Evolutionary conservation across 306 rosid genomes (phyloP).

Genomic region (Betula pendula): DNA sequence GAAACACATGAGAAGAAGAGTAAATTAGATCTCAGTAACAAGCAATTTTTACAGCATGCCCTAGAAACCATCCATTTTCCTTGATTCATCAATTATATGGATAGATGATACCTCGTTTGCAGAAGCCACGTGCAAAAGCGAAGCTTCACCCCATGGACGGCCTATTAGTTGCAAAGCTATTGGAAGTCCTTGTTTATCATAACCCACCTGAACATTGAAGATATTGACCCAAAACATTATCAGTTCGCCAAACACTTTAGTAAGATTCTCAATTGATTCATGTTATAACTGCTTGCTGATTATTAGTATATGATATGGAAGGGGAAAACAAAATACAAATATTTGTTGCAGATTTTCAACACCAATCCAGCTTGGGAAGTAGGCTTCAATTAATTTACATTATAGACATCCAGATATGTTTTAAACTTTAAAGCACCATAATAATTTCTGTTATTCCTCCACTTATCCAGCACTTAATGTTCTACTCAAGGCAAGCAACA

Average conservation of each 20-base stretch:
- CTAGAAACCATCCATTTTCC: neutral
- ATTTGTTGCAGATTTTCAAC: too few relatives aligned
- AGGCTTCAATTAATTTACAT: too few relatives aligned
- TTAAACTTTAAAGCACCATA: too few relatives aligned
- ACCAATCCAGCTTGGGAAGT: too few relatives aligned
- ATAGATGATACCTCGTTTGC: slow-evolving; percentile 66
- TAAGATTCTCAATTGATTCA: too few relatives aligned
- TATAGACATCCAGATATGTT: too few relatives aligned
- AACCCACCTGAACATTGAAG: slow-evolving; percentile 44
- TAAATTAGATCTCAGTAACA: slow-evolving; percentile 13
- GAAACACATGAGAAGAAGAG: slow-evolving; percentile 13
- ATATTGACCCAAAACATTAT: neutral
- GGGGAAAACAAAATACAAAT: too few relatives aligned
- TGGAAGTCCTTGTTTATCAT: slow-evolving; percentile 81
- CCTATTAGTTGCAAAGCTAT: slow-evolving; percentile 90
- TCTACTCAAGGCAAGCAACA: too few relatives aligned
- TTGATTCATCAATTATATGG: slow-evolving; percentile 4
- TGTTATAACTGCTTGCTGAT: too few relatives aligned
- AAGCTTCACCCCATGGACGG: slow-evolving; percentile 96
- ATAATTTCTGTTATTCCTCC: neutral
- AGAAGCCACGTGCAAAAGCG: slow-evolving; percentile 77
- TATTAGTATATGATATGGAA: too few relatives aligned
- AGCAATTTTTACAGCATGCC: neutral
- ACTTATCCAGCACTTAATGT: neutral
- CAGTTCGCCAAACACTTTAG: neutral